Evolutionary conservation across 495 filamentous ascomycete genomes (phyloP).

Genomic region (Recurvomyces mirabilis): DNA sequence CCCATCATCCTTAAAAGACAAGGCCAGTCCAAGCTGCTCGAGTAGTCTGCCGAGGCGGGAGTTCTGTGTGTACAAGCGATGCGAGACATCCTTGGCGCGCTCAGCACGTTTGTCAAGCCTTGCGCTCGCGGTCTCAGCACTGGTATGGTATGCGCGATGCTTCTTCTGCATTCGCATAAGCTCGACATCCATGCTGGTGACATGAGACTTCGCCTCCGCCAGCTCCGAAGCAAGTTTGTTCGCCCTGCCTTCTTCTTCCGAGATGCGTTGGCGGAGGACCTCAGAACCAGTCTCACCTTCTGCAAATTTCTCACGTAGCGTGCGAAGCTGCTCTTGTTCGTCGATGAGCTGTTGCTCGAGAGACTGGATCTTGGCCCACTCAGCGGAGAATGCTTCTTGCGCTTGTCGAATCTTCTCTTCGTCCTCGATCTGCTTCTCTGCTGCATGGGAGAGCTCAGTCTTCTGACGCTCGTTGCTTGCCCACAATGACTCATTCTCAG

Average conservation of each 20-base stretch:
- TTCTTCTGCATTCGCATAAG: slow-evolving; percentile 38
- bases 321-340: slow-evolving; percentile 51
- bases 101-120: slow-evolving; percentile 52
- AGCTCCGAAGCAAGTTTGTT: slow-evolving; percentile 51
- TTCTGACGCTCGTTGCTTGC: slow-evolving; percentile 22
- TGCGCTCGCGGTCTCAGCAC: slow-evolving; percentile 33
- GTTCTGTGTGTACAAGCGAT: slow-evolving; percentile 64
- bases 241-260: slow-evolving; percentile 56
- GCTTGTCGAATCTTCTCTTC: slow-evolving; percentile 19
- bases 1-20: slow-evolving; percentile 56
- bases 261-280: slow-evolving; percentile 56
- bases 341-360: slow-evolving; percentile 55
- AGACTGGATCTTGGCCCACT: slow-evolving; percentile 45
- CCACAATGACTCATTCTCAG: slow-evolving; percentile 29
- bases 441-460: slow-evolving; percentile 18
- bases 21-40: slow-evolving; percentile 70
- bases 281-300: slow-evolving; percentile 73
- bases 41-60: slow-evolving; percentile 66
- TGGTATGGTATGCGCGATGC: slow-evolving; percentile 44
- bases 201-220: slow-evolving; percentile 51
- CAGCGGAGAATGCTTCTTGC: slow-evolving; percentile 38
- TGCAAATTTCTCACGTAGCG: slow-evolving; percentile 55
- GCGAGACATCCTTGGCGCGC: slow-evolving; percentile 70
- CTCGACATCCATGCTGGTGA: slow-evolving; percentile 57
- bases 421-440: slow-evolving; percentile 18